Conservation (phyloP, 495 filamentous ascomycete genomes). For the Hypoxylon lienhwacheense region DNA sequence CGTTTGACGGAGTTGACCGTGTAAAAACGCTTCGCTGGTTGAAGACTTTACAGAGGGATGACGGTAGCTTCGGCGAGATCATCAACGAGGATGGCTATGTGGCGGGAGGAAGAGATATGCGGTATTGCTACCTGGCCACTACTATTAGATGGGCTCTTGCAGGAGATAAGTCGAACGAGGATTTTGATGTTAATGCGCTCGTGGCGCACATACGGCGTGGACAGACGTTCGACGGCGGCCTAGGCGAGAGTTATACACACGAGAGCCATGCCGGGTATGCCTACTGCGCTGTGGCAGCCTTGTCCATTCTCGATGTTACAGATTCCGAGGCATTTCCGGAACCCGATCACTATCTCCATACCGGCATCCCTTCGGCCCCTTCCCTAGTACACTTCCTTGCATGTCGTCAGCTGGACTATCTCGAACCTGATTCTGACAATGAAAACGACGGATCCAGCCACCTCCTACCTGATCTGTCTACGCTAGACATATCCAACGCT, state of each 20-base stretch:
- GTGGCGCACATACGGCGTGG: slow-evolving; percentile 70
- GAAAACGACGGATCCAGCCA: slow-evolving; percentile 50
- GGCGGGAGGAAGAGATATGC: slow-evolving; percentile 77
- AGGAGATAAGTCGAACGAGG: slow-evolving; percentile 62
- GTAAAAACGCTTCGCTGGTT: slow-evolving; percentile 72
- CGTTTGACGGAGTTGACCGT: slow-evolving; percentile 61
- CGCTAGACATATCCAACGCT: slow-evolving; percentile 40
- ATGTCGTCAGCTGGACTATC: slow-evolving; percentile 62
- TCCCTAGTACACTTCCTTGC: slow-evolving; percentile 51
- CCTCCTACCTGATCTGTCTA: slow-evolving; percentile 44
- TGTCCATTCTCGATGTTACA: slow-evolving; percentile 65
- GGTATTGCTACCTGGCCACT: slow-evolving; percentile 82
- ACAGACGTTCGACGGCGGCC: slow-evolving; percentile 88
- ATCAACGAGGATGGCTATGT: slow-evolving; percentile 61
- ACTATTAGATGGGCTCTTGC: slow-evolving; percentile 81
- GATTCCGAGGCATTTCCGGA: slow-evolving; percentile 35
- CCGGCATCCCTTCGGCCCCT: slow-evolving; percentile 42
- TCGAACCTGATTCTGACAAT: slow-evolving; percentile 55
- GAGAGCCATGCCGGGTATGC: slow-evolving; percentile 93
- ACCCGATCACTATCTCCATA: slow-evolving; percentile 36
- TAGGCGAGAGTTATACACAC: slow-evolving; percentile 75
- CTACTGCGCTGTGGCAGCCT: slow-evolving; percentile 77
- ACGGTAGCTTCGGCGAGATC: slow-evolving; percentile 92
- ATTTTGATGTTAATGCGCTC: slow-evolving; percentile 74
- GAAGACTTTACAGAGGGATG: slow-evolving; percentile 70